These are phyloP conservation scores for Endocalyx cinctus DNA, from an alignment of 2,329 filamentous ascomycete species.

Conservation along the genomic window DNA sequence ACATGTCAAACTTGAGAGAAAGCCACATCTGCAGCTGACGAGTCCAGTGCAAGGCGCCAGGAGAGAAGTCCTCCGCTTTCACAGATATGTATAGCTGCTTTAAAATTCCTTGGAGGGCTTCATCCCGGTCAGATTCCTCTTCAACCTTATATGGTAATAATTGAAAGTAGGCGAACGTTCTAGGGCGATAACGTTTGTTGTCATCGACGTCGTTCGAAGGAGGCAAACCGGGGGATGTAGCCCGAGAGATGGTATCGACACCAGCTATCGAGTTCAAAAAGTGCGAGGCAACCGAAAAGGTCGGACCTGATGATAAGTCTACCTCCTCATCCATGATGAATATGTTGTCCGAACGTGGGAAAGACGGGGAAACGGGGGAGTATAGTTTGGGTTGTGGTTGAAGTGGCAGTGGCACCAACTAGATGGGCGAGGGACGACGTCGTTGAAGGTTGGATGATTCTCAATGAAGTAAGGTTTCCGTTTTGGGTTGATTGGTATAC, in stretches of 20 bases:
- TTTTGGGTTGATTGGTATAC: too few relatives aligned
- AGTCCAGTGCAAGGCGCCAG: slow-evolving; percentile 94
- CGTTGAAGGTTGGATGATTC: background rate
- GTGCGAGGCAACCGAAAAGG: slow-evolving; percentile 31
- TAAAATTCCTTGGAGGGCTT: slow-evolving; percentile 78
- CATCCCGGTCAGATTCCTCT: slow-evolving; percentile 70
- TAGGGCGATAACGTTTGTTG: slow-evolving; percentile 68
- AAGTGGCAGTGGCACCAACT: background rate
- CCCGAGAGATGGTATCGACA: slow-evolving; percentile 72
- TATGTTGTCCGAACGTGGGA: slow-evolving; percentile 1
- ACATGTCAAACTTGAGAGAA: slow-evolving; percentile 94
- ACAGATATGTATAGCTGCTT: slow-evolving; percentile 91
- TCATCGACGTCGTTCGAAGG: slow-evolving; percentile 44
- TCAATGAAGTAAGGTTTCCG: background rate
- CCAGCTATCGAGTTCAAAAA: slow-evolving; percentile 36
- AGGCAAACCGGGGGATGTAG: slow-evolving; percentile 73
- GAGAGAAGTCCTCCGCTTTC: slow-evolving; percentile 87
- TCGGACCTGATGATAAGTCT: slow-evolving; percentile 32
- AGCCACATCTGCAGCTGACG: slow-evolving; percentile 94
- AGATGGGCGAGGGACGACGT: background rate
- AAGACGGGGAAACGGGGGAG: background rate
- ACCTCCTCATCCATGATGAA: slow-evolving; percentile 33
- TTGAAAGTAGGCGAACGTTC: slow-evolving; percentile 89
- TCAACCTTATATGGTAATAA: slow-evolving; percentile 88
- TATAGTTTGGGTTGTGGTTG: slow-evolving; percentile 1